Conservation (phyloP, 2,329 filamentous ascomycete genomes). For the Fusarium secorum region DNA sequence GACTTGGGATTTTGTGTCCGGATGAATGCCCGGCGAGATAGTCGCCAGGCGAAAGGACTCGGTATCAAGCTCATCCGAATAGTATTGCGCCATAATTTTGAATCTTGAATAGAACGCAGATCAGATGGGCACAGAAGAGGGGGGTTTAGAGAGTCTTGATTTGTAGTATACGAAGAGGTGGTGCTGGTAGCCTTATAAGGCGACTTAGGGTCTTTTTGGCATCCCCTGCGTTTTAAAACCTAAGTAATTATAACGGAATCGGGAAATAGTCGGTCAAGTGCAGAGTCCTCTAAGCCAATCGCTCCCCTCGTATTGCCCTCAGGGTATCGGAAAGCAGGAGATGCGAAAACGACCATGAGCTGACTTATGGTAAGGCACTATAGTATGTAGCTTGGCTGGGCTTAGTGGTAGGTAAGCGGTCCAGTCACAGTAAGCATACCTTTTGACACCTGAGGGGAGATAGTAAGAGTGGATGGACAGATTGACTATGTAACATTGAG, state of each 20-base stretch:
- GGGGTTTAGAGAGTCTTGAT: not conserved
- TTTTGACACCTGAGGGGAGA: not conserved
- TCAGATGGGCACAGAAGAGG: not conserved
- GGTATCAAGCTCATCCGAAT: not conserved
- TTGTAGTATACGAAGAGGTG: not conserved
- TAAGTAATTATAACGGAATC: no score
- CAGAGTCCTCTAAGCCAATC: not conserved
- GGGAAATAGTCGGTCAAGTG: not conserved
- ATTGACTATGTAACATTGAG: not conserved
- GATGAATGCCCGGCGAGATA: fast-evolving
- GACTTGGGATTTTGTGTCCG: fast-evolving
- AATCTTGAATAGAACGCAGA: not conserved
- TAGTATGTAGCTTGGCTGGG: not conserved
- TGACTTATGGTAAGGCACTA: not conserved
- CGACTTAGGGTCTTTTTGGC: not conserved
- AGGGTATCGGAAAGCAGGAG: not conserved
- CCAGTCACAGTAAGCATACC: not conserved
- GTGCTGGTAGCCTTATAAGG: not conserved
- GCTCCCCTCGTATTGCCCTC: not conserved
- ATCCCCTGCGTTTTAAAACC: fast-evolving
- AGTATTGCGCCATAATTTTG: not conserved
- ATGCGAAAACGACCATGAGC: not conserved
- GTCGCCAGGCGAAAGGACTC: not conserved
- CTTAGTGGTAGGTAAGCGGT: not conserved
- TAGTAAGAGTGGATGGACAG: not conserved